These are phyloP conservation scores for Tricholoma hemisulphureum DNA, from an alignment of 768 basidiomycete species.

Conservation along the genomic window DNA sequence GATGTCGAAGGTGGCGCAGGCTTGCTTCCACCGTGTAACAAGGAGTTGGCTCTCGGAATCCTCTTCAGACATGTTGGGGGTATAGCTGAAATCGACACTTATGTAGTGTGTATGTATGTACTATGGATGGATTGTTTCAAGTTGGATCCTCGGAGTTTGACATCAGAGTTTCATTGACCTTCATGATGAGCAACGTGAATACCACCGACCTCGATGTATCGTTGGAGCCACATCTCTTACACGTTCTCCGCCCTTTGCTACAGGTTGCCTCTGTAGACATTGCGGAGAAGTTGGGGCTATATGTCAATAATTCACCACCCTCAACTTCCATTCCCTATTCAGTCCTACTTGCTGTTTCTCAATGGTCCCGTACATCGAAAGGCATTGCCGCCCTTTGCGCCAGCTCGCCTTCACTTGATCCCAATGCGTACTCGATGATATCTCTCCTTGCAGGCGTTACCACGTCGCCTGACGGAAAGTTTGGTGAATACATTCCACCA, in stretches of 20 bases:
- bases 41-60: slow-evolving; percentile 8
- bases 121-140: no score
- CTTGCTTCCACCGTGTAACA: slow-evolving; percentile 37
- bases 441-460: slow-evolving; percentile 73
- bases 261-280: slow-evolving; percentile 46
- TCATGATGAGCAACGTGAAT: not conserved
- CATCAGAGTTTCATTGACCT: no score
- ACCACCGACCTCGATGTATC: slow-evolving; percentile 56
- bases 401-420: slow-evolving; percentile 44
- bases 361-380: slow-evolving; percentile 61
- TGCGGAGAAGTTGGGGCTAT: slow-evolving; percentile 38
- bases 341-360: slow-evolving; percentile 56
- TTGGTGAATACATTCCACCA: slow-evolving; percentile 50
- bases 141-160: no score
- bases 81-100: not conserved
- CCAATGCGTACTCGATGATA: slow-evolving; percentile 64
- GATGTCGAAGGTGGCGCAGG: slow-evolving; percentile 44
- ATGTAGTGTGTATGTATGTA: no score
- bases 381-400: slow-evolving; percentile 41
- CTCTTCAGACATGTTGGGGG: slow-evolving; percentile 12
- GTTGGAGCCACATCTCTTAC: slow-evolving; percentile 61
- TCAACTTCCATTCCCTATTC: slow-evolving; percentile 63
- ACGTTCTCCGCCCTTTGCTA: slow-evolving; percentile 45
- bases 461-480: slow-evolving; percentile 75
- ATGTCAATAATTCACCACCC: slow-evolving; percentile 35